These are phyloP conservation scores for Kodamaea sagamina DNA, from an alignment of 805 yeast genomes.

Conservation along the genomic window DNA sequence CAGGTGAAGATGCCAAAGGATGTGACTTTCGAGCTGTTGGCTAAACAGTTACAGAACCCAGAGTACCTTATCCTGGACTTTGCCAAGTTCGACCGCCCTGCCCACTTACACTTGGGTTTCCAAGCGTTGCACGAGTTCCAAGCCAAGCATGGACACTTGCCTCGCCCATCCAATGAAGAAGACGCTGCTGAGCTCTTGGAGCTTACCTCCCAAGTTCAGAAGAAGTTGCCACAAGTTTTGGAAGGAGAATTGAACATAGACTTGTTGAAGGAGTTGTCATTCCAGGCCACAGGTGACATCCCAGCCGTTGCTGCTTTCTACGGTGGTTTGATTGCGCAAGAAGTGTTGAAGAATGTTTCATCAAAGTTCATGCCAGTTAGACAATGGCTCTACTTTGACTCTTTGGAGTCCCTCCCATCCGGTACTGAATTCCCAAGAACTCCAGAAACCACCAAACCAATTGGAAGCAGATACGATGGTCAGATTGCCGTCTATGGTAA, in stretches of 20 bases:
- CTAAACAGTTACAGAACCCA: slow-evolving; percentile 69
- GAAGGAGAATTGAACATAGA: slow-evolving; percentile 58
- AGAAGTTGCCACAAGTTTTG: slow-evolving; percentile 56
- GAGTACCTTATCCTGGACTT: slow-evolving; percentile 82
- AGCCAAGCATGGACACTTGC: slow-evolving; percentile 64
- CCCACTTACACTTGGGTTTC: slow-evolving; percentile 88
- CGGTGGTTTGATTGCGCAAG: slow-evolving; percentile 96
- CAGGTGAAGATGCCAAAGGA: slow-evolving; percentile 85
- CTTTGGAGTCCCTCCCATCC: slow-evolving; percentile 85
- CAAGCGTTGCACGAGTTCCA: slow-evolving; percentile 82
- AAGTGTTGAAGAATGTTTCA: slow-evolving; percentile 90
- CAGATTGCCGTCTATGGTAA: slow-evolving; percentile 94
- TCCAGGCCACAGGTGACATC: slow-evolving; percentile 87
- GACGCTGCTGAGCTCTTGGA: slow-evolving; percentile 71
- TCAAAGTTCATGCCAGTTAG: slow-evolving; percentile 93
- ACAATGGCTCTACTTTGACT: slow-evolving; percentile 92
- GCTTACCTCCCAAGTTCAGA: slow-evolving; percentile 59
- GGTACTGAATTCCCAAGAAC: slow-evolving; percentile 57
- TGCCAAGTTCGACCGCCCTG: slow-evolving; percentile 92
- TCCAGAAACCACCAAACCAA: slow-evolving; percentile 71
- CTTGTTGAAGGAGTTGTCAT: slow-evolving; percentile 70
- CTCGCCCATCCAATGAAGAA: slow-evolving; percentile 71
- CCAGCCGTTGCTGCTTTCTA: slow-evolving; percentile 87
- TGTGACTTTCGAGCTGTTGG: slow-evolving; percentile 62
- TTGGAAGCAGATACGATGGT: slow-evolving; percentile 84